Conservation (phyloP, 352 stramenopile species). For the Globisporangium recalcitrans region DNA sequence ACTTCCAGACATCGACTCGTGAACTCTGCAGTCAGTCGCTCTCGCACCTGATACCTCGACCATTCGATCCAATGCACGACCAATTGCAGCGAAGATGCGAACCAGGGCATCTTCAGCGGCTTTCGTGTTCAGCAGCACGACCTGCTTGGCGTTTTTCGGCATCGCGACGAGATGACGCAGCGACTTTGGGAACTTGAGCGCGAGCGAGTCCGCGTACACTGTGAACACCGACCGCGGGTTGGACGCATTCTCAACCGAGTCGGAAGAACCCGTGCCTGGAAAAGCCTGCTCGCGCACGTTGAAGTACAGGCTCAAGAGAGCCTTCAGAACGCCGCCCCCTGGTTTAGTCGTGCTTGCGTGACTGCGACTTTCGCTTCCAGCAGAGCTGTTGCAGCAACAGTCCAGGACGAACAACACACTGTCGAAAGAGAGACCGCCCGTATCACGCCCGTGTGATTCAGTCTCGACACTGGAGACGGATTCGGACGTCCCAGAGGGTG, state of each 20-base stretch:
- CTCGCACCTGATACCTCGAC: background rate
- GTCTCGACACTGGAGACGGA: background rate
- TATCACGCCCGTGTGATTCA: background rate
- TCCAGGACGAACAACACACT: slow-evolving; percentile 34
- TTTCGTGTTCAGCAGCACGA: slow-evolving; percentile 39
- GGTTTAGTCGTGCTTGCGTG: background rate
- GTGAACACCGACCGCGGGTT: slow-evolving; percentile 29
- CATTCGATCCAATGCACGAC: slow-evolving; percentile 22
- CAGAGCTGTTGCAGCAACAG: slow-evolving; percentile 23
- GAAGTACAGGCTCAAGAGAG: slow-evolving; percentile 34
- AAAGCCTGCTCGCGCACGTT: slow-evolving; percentile 23
- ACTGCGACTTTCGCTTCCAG: background rate
- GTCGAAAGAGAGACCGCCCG: slow-evolving; percentile 31
- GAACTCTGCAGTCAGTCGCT: slow-evolving; percentile 21
- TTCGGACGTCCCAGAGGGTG: background rate
- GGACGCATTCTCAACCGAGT: background rate
- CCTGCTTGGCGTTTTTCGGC: slow-evolving; percentile 20
- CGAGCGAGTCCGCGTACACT: slow-evolving; percentile 43
- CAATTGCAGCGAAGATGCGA: slow-evolving; percentile 35
- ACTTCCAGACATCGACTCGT: background rate
- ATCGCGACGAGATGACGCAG: slow-evolving; percentile 29
- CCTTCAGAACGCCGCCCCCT: slow-evolving; percentile 20
- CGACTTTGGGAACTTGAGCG: slow-evolving; percentile 31
- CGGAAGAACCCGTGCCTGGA: background rate
- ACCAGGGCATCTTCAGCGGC: slow-evolving; percentile 35